Conservation (phyloP, 2,329 filamentous ascomycete genomes). For the Clarireedia homoeocarpa region DNA sequence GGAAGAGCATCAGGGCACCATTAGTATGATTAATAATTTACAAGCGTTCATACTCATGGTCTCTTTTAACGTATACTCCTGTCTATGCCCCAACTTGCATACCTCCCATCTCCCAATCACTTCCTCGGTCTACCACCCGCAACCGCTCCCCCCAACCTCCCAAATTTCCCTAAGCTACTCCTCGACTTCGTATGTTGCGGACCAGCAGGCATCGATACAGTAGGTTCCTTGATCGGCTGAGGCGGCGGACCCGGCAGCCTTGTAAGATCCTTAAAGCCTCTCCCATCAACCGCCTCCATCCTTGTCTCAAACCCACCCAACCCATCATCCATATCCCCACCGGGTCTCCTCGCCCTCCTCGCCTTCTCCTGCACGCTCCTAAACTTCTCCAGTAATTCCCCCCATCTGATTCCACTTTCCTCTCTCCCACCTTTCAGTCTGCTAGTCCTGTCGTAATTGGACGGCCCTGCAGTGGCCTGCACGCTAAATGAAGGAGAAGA, state of each 20-base stretch:
- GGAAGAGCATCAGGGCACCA: too few species aligned
- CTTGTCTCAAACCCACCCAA: slow-evolving; percentile 40
- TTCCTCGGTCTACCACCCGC: slow-evolving; percentile 45
- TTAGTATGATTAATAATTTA: neutral
- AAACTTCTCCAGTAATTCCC: slow-evolving; percentile 90
- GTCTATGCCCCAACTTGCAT: too few species aligned
- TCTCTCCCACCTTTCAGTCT: slow-evolving; percentile 69
- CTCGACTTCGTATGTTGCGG: slow-evolving; percentile 48
- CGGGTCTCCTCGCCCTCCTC: slow-evolving; percentile 57
- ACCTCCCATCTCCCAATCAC: slow-evolving; percentile 25
- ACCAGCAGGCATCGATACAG: slow-evolving; percentile 31
- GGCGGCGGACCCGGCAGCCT: slow-evolving; percentile 32
- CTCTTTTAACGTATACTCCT: too few species aligned
- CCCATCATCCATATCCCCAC: slow-evolving; percentile 39
- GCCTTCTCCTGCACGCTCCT: slow-evolving; percentile 82
- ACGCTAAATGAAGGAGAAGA: slow-evolving; percentile 32
- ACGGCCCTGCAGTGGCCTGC: slow-evolving; percentile 40
- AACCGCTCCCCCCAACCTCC: slow-evolving; percentile 63
- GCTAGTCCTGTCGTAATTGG: slow-evolving; percentile 64
- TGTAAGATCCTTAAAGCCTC: slow-evolving; percentile 32
- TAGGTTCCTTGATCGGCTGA: slow-evolving; percentile 42
- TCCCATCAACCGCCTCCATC: slow-evolving; percentile 26
- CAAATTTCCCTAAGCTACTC: slow-evolving; percentile 60
- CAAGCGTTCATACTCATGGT: neutral
- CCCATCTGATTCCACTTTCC: slow-evolving; percentile 82